Evolutionary conservation across 2,329 filamentous ascomycete genomes (phyloP).

Genomic region (Aspergillus caelatus): DNA sequence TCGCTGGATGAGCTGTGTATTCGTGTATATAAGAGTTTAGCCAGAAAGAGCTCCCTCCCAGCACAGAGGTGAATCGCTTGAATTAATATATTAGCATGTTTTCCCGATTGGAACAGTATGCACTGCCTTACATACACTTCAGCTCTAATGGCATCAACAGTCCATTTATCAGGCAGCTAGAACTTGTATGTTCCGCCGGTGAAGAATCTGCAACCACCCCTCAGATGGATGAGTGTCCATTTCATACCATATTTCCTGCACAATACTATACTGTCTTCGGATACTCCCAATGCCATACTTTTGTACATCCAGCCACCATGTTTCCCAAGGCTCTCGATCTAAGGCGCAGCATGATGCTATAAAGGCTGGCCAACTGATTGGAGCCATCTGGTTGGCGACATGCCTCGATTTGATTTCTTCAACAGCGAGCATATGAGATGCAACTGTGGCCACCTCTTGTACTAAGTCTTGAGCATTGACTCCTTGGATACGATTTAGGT

Average conservation of each 20-base stretch:
- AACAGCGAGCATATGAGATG: background rate
- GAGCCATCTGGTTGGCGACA: background rate
- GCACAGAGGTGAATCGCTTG: background rate
- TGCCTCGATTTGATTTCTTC: background rate
- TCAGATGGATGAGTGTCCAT: background rate
- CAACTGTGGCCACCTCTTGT: background rate
- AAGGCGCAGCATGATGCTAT: background rate
- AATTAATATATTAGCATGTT: background rate
- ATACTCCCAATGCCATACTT: background rate
- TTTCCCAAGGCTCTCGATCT: background rate
- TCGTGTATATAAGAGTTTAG: background rate
- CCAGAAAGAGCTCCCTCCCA: rapidly evolving
- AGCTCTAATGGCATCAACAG: rapidly evolving
- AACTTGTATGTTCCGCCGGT: background rate
- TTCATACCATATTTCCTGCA: background rate
- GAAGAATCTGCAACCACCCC: background rate
- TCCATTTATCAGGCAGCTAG: background rate
- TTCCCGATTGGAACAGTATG: background rate
- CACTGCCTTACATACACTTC: background rate
- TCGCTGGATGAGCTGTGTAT: background rate
- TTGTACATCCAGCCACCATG: background rate
- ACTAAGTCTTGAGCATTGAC: background rate
- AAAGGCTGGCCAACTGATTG: background rate
- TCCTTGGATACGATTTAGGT: background rate
- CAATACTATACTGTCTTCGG: background rate